These are phyloP conservation scores for Blastobotrys mokoenaii DNA, from an alignment of 805 yeast species.

Conservation along the genomic window DNA sequence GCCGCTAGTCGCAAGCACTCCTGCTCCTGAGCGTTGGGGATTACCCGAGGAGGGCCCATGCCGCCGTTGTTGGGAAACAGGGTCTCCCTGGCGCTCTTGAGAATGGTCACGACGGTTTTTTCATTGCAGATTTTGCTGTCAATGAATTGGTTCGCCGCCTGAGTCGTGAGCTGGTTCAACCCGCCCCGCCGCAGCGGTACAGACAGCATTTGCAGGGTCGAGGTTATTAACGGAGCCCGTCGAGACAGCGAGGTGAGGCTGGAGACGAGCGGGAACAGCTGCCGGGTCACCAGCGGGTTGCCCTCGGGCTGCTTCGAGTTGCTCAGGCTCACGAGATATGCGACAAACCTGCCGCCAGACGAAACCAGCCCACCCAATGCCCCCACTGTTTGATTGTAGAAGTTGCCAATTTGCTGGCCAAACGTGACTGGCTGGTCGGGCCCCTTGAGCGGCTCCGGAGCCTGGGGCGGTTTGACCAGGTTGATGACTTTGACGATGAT, in stretches of 20 bases:
- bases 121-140: conserved; percentile 9
- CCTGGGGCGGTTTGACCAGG: background rate
- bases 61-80: conserved; percentile 42
- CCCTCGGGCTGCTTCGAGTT: conserved; percentile 1
- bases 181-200: conserved; percentile 11
- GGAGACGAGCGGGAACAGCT: conserved; percentile 11
- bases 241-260: conserved; percentile 6
- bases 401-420: conserved; percentile 5
- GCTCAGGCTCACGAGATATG: conserved; percentile 9
- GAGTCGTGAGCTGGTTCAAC: conserved; percentile 13
- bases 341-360: conserved; percentile 10
- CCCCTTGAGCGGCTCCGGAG: background rate
- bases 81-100: conserved; percentile 29
- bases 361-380: conserved; percentile 3
- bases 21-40: conserved; percentile 36
- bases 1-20: conserved; percentile 19
- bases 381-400: conserved; percentile 5
- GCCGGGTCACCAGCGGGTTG: conserved; percentile 6
- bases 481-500: conserved; percentile 26
- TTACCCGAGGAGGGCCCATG: conserved; percentile 41
- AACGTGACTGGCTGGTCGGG: background rate
- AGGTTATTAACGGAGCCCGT: conserved; percentile 13
- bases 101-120: conserved; percentile 15
- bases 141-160: conserved; percentile 9
- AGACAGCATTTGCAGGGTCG: conserved; percentile 6